Evolutionary conservation across 1,139 yeast species (phyloP), one percentile per base, ranked within the genome.

Genomic region (Meyerozyma guilliermondii): DNA sequence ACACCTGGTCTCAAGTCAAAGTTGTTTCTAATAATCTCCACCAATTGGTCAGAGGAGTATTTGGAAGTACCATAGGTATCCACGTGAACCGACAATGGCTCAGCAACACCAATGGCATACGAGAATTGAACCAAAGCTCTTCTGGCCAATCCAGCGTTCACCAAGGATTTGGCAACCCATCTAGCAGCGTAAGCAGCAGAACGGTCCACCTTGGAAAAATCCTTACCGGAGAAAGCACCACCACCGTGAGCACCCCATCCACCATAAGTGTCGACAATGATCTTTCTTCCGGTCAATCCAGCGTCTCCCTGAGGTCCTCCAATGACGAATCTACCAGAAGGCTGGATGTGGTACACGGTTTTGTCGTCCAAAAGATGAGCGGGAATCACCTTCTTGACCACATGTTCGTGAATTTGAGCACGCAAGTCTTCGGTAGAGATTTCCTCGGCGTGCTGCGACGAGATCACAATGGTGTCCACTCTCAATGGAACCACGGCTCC

Each of bases 231-330:
- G 89, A 94, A 92, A 54, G 98, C 98, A 81, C 99, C 99, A 80
- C 99, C 99, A 76, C 99, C 99, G 80, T 92, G 98, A 62, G 98
- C 98, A 74, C 98, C 97, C 94, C 98, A 94, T 62, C 99, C 98
- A 78, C 99, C 99, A 76, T 92, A 92, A 53, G 98, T 95, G 74
- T 92, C 99, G 66, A 92, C 99, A 65, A 92, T 92, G 70, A 92
- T 92, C 81, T 92, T 92, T 78, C 99, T 89, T 71, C 99, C 99
- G 58, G 99, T 92, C 63, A 92, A 78, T 78, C 99, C 99, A 55
- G 99, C 98, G 67, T 92, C 99, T 81, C 99, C 99, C 76, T 92
- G 98, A 57, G 98, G 98, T 70, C 99, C 99, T 76, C 99, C 99
- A 68, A 92, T 92, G 62, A 94, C 97, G 81, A 92, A 92, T 74